phyloP scores from a whole-genome alignment of 1,284 basidiomycete genomes.

The Ganoderma meredithae region DNA sequence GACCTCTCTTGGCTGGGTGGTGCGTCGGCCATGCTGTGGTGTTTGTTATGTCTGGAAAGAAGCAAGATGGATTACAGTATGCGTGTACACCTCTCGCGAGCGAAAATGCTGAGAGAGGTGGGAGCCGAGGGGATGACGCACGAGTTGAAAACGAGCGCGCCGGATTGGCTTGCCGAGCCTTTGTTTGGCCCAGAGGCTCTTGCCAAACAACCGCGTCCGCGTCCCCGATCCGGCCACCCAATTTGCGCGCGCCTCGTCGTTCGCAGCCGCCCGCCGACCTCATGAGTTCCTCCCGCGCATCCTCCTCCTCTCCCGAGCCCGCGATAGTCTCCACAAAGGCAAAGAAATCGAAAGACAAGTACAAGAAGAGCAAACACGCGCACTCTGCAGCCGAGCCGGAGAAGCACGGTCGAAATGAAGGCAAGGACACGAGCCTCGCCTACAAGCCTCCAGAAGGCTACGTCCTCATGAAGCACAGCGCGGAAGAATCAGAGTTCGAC shows the following conservation, averaged over 20 bases:
- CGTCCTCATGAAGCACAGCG: conserved; percentile 51
- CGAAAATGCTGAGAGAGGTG: neutral
- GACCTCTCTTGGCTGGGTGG: conserved; percentile 12
- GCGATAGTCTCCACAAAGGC: conserved; percentile 24
- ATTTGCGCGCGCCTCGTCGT: conserved; percentile 17
- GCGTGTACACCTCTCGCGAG: neutral
- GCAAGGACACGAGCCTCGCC: conserved; percentile 57
- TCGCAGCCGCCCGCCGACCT: neutral
- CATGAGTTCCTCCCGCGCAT: conserved; percentile 36
- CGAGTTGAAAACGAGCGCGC: neutral
- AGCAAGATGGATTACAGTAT: neutral
- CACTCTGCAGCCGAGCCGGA: conserved; percentile 28
- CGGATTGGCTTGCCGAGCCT: conserved; percentile 10
- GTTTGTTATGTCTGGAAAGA: neutral
- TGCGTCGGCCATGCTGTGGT: conserved; percentile 20
- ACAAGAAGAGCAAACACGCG: conserved; percentile 25
- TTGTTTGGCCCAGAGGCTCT: conserved; percentile 32
- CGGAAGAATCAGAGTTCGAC: conserved; percentile 64
- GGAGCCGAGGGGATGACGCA: conserved; percentile 4
- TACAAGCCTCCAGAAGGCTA: conserved; percentile 62
- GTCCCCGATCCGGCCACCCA: too few relatives aligned
- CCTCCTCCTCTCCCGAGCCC: conserved; percentile 36
- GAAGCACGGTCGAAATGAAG: conserved; percentile 52
- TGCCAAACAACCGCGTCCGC: conserved; percentile 34
- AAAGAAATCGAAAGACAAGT: conserved; percentile 32